A percentile compares a stretch with the other conserved stretches of the same genome.
phyloP scores from a whole-genome alignment of 139 green algal genomes.

The Chlamydomonas schloesseri region DNA sequence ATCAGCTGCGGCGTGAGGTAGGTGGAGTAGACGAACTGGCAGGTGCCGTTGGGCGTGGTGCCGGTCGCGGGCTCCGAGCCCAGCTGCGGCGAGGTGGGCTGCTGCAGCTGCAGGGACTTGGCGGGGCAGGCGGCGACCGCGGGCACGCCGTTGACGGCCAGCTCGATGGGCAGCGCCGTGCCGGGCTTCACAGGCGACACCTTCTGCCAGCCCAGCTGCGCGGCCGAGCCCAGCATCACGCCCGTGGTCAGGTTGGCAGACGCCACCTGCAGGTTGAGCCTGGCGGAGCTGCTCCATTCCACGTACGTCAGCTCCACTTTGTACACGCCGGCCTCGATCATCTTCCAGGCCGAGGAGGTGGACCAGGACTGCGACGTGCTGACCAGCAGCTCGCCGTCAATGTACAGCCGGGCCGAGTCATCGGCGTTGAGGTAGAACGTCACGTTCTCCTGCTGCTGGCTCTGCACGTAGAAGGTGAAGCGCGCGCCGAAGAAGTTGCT shows the following conservation, averaged over 20 bases:
- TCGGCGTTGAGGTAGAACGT: slow-evolving; percentile 14
- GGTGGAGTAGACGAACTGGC: slow-evolving; percentile 52
- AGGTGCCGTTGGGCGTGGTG: neutral
- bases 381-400: slow-evolving; percentile 27
- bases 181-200: slow-evolving; percentile 9
- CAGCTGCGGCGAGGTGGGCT: neutral
- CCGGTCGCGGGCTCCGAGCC: neutral
- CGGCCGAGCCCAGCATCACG: no score
- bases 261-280: neutral
- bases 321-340: neutral
- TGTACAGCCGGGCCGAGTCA: slow-evolving; percentile 7
- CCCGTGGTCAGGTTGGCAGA: neutral
- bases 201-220: slow-evolving; percentile 11
- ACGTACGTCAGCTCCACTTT: slow-evolving; percentile 35
- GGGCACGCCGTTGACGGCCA: slow-evolving; percentile 47
- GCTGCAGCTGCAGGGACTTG: neutral
- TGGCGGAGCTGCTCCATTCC: neutral
- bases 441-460: neutral
- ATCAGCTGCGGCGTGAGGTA: slow-evolving; percentile 46
- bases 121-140: neutral
- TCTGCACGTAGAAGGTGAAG: slow-evolving; percentile 57
- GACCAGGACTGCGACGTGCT: no score
- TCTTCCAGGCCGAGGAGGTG: no score
- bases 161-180: neutral
- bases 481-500: slow-evolving; percentile 36